These are phyloP conservation scores for Zygoascus hellenicus DNA, from an alignment of 1,139 yeast genomes.

Conservation along the genomic window DNA sequence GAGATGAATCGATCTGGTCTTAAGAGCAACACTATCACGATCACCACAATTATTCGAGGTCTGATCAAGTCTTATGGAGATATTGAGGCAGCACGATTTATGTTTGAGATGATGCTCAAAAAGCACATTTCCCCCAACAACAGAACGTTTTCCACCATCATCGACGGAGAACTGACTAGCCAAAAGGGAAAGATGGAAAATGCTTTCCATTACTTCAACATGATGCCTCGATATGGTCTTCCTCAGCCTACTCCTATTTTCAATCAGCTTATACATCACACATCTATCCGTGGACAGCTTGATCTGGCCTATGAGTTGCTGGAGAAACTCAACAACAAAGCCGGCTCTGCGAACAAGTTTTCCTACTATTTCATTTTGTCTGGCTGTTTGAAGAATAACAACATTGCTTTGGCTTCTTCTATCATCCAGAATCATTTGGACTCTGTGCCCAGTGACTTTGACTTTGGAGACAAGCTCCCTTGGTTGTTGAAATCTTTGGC, in stretches of 20 bases:
- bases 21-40: constrained; percentile 46
- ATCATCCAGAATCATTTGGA: constrained; percentile 7
- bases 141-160: constrained; percentile 49
- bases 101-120: constrained; percentile 43
- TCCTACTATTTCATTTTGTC: constrained; percentile 52
- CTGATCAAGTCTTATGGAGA: constrained; percentile 46
- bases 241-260: constrained; percentile 44
- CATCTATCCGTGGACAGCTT: constrained; percentile 36
- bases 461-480: constrained; percentile 11
- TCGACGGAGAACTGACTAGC: constrained; percentile 47
- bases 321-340: constrained; percentile 23
- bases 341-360: constrained; percentile 46
- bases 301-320: constrained; percentile 42
- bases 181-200: constrained; percentile 42
- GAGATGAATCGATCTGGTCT: constrained; percentile 42
- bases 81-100: constrained; percentile 46
- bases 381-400: constrained; percentile 38
- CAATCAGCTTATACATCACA: constrained; percentile 55
- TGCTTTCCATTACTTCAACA: constrained; percentile 47
- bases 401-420: constrained; percentile 31
- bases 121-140: constrained; percentile 36
- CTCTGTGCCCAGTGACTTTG: constrained; percentile 7
- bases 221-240: constrained; percentile 39
- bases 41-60: constrained; percentile 53
- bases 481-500: constrained; percentile 4